Conservation (phyloP, 2,329 filamentous ascomycete genomes). For the Aspergillus flavus region DNA sequence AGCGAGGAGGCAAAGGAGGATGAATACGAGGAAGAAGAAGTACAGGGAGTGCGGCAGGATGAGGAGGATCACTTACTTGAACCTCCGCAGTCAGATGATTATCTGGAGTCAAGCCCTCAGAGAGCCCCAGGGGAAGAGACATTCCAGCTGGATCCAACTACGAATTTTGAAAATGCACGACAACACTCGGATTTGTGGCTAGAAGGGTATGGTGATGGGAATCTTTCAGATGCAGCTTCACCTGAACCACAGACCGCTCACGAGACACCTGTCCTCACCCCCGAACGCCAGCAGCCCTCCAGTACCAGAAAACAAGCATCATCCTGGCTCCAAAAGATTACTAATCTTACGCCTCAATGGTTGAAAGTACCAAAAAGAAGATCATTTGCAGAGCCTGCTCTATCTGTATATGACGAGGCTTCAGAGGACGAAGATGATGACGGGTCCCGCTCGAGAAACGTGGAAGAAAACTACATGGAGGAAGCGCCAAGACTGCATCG, state of each 20-base stretch:
- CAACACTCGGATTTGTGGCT: conserved; percentile 15
- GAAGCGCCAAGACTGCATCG: conserved; percentile 13
- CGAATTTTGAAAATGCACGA: conserved; percentile 22
- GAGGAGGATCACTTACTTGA: conserved; percentile 21
- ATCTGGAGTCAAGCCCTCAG: conserved; percentile 30
- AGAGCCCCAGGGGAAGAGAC: conserved; percentile 24
- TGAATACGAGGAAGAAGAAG: conserved; percentile 15
- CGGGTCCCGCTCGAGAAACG: conserved; percentile 10
- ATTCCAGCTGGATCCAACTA: conserved; percentile 28
- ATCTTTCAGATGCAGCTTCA: conserved; percentile 18
- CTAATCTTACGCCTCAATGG: conserved; percentile 38
- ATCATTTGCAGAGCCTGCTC: conserved; percentile 18
- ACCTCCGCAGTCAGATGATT: conserved; percentile 25
- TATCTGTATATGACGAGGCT: conserved; percentile 15
- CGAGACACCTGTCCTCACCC: conserved; percentile 25
- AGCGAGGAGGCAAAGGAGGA: conserved; percentile 16
- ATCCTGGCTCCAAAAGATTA: conserved; percentile 42
- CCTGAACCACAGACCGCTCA: conserved; percentile 18
- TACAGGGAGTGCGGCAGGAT: conserved; percentile 15
- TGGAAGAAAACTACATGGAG: conserved; percentile 15
- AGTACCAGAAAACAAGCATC: conserved; percentile 28
- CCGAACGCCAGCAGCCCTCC: conserved; percentile 20
- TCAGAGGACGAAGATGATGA: conserved; percentile 23
- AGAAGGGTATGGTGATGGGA: conserved; percentile 14
- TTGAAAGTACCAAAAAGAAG: conserved; percentile 33